Evolutionary conservation across 2,329 filamentous ascomycete genomes (phyloP), one percentile per base, ranked within the genome.

Genomic region (Penicillium sp.): DNA sequence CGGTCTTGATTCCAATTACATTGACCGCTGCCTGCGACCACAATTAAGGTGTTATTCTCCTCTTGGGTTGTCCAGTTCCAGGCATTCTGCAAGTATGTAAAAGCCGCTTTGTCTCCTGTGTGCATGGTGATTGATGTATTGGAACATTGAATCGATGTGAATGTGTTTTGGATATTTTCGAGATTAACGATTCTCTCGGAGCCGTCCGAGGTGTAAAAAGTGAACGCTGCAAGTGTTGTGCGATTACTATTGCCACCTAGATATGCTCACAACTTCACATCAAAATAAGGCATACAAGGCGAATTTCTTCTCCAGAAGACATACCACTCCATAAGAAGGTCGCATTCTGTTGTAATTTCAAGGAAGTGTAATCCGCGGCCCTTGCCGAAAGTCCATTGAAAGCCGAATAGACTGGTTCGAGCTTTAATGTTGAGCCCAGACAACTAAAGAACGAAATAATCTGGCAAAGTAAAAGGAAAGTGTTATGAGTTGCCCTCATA

Each of bases 1-100:
- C 64, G 49, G 26, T 58, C 51, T 9, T 50, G 35, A 35, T 64
- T 65, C 62, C 61, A 66, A n/a, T 59, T 59, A 59, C 64, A 66
- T 18, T 65, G 60, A 2, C 55, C 55, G n/a, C 49, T 56, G 14
- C 63, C 64, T 21, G 64, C 60, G 21, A 66, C 60, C 23, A 66
- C 28, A 8, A 66, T 47, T 12, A 66, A 57, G 5, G 56, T 59
- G 20, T 57, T 59, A 28, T 61, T 47, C 33, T 60, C 57, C 2
- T 47, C 52, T 14, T 60, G 58, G 28, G 65, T 66, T 28, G 63
- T 52, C 64, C 64, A 66, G 40, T 56, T 38, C 63, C 64, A 65
- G 42, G 46, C 51, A n/a, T 43, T 42, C 38, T 14, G 47, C 18
- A 56, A 42, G 24, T 43, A 46, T 2, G 16, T 38, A 50, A 50